Evolutionary conservation across 176 grass and related monocot species (phyloP).

Genomic region (Zoysia pacifica): DNA sequence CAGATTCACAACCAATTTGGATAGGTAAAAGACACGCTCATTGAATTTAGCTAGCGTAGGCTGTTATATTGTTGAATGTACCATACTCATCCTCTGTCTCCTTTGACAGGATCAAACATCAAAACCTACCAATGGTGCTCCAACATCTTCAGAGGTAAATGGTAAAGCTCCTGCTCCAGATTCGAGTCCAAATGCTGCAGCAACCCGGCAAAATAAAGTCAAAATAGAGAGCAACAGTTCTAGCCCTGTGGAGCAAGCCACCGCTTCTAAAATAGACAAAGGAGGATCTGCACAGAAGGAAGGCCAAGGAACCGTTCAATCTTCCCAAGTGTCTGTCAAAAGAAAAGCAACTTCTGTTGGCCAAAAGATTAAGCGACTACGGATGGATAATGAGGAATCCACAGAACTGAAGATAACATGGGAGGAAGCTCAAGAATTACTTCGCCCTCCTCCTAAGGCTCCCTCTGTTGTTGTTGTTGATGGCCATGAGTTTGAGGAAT

Average conservation of each 20-base stretch:
- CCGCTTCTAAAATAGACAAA: constrained; percentile 47
- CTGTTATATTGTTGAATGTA: too few relatives aligned
- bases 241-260: constrained; percentile 52
- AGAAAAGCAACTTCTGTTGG: constrained; percentile 75
- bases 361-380: constrained; percentile 80
- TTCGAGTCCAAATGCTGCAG: constrained; percentile 47
- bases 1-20: too few relatives aligned
- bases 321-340: constrained; percentile 60
- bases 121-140: constrained; percentile 67
- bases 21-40: too few relatives aligned
- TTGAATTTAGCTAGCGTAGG: too few relatives aligned
- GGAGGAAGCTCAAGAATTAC: constrained; percentile 95
- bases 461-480: constrained; percentile 74
- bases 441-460: constrained; percentile 79
- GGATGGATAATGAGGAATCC: constrained; percentile 94
- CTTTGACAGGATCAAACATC: constrained; percentile 63
- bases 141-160: constrained; percentile 50
- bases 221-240: constrained; percentile 51
- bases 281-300: constrained; percentile 60
- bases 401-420: constrained; percentile 97
- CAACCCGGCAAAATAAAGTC: constrained; percentile 48
- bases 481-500: constrained; percentile 97
- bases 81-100: constrained; percentile 5
- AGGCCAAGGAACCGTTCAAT: constrained; percentile 43
- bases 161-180: constrained; percentile 47